Conservation (phyloP, 1,284 basidiomycete genomes). For the Ceratobasidium sp. region DNA sequence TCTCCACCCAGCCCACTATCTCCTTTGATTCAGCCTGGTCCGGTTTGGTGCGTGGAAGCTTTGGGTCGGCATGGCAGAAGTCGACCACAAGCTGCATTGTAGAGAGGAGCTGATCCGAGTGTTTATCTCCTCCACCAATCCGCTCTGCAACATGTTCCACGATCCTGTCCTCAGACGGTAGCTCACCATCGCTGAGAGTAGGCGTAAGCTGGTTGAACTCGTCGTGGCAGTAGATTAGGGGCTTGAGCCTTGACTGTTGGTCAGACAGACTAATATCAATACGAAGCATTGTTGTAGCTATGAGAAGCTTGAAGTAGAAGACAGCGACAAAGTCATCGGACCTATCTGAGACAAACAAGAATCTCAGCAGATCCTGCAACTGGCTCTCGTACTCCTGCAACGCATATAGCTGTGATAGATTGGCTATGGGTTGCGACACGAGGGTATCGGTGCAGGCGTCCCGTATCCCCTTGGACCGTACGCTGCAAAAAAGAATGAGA, state of each 20-base stretch:
- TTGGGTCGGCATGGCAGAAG: neutral
- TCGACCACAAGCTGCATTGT: neutral
- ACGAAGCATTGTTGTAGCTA: neutral
- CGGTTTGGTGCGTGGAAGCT: too few relatives aligned
- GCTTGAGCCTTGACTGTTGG: neutral
- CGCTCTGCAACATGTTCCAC: neutral
- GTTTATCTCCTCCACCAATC: neutral
- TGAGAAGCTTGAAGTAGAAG: neutral
- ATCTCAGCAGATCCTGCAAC: too few relatives aligned
- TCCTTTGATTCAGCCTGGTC: neutral
- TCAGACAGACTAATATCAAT: neutral
- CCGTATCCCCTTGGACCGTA: neutral
- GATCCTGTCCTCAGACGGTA: neutral
- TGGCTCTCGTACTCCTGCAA: neutral
- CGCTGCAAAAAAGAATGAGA: neutral
- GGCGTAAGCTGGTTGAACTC: neutral
- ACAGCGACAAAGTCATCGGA: too few relatives aligned
- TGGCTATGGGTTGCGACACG: neutral
- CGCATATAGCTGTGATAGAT: too few relatives aligned
- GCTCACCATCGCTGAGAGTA: neutral
- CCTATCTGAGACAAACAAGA: too few relatives aligned
- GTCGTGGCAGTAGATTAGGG: neutral
- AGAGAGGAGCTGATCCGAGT: neutral
- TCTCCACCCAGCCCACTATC: neutral
- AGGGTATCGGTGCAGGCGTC: neutral